Evolutionary conservation across 306 rosid species (phyloP).

Genomic region (Prunus davidiana): DNA sequence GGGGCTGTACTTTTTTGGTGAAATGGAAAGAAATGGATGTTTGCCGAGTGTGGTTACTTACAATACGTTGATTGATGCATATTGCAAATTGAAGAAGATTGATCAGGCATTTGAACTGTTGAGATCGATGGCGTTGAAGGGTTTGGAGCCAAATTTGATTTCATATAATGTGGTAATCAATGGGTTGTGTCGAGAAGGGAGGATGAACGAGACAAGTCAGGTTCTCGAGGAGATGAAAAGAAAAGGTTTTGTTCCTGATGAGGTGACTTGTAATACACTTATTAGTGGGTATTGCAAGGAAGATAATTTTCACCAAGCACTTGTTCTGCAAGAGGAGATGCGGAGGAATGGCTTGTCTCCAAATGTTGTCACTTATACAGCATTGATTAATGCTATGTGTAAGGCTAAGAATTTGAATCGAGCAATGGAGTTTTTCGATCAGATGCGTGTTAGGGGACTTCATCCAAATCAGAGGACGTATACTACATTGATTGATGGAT

Average conservation of each 20-base stretch:
- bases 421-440: slow-evolving; percentile 61
- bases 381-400: slow-evolving; percentile 74
- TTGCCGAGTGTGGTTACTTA: slow-evolving; percentile 69
- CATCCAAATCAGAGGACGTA: slow-evolving; percentile 74
- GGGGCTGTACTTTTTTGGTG: slow-evolving; percentile 48
- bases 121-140: slow-evolving; percentile 44
- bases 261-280: slow-evolving; percentile 75
- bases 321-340: slow-evolving; percentile 70
- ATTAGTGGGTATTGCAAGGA: too few relatives aligned
- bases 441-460: slow-evolving; percentile 70
- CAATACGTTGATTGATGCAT: slow-evolving; percentile 51
- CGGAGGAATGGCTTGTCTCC: slow-evolving; percentile 70
- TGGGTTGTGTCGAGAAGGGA: slow-evolving; percentile 68
- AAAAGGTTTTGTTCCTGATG: slow-evolving; percentile 59
- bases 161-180: slow-evolving; percentile 45
- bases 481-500: slow-evolving; percentile 82
- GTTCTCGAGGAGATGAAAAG: slow-evolving; percentile 61
- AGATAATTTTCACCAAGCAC: slow-evolving; percentile 2
- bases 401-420: slow-evolving; percentile 72
- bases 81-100: slow-evolving; percentile 7
- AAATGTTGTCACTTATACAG: slow-evolving; percentile 40
- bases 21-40: slow-evolving; percentile 71
- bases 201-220: slow-evolving; percentile 46
- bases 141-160: slow-evolving; percentile 44
- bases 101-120: slow-evolving; percentile 56